Conservation (phyloP, 768 basidiomycete species). For the Pleurotus ostreatus region DNA sequence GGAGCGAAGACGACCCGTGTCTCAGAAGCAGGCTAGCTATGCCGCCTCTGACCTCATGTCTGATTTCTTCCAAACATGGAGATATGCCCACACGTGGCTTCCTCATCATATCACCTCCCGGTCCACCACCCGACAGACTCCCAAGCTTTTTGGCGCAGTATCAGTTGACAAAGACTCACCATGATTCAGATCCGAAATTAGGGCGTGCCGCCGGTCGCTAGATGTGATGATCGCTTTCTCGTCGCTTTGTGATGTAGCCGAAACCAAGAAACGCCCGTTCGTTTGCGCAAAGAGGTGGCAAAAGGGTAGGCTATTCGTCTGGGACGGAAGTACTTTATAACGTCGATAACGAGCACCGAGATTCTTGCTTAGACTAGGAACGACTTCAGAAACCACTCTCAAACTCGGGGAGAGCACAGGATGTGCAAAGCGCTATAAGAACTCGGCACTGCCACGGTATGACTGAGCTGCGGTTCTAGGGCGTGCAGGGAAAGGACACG, state of each 20-base stretch:
- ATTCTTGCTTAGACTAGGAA: conserved; percentile 1
- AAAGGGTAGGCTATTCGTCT: background rate
- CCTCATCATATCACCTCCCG: background rate
- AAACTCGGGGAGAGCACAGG: conserved; percentile 7
- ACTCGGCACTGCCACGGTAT: background rate
- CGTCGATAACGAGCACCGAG: too few species aligned
- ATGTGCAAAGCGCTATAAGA: background rate
- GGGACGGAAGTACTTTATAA: background rate
- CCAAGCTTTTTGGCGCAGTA: background rate
- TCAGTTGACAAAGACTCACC: background rate
- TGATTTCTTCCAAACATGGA: conserved; percentile 10
- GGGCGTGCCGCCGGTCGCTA: background rate
- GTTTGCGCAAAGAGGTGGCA: too few species aligned
- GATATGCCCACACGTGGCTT: conserved; percentile 14
- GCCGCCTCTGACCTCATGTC: conserved; percentile 18
- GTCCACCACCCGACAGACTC: background rate
- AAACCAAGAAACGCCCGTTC: too few species aligned
- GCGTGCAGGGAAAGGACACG: background rate
- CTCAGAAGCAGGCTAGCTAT: conserved; percentile 11
- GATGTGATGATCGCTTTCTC: background rate
- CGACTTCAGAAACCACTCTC: background rate
- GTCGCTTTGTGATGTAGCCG: too few species aligned
- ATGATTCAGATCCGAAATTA: background rate
- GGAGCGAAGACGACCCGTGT: conserved; percentile 16
- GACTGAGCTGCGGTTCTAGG: background rate